phyloP scores from a whole-genome alignment of 768 basidiomycete genomes.

The Hericium alpestre region DNA sequence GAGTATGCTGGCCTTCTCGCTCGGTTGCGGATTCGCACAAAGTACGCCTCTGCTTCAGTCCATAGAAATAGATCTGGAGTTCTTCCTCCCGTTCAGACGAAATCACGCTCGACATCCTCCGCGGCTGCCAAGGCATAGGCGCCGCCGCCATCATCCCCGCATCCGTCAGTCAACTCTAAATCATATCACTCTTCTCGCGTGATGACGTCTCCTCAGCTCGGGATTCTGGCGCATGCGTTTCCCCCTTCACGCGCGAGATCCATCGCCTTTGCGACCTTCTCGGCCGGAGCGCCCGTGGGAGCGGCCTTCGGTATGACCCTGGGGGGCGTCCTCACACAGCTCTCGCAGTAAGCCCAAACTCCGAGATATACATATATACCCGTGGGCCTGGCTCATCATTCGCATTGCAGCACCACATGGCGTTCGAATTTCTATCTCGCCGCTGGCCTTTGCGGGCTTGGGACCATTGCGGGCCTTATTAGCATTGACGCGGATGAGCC shows the following conservation, averaged over 20 bases:
- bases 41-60: conserved; percentile 19
- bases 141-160: conserved; percentile 68
- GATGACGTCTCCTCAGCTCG: conserved; percentile 34
- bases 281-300: conserved; percentile 78
- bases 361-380: neutral
- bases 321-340: conserved; percentile 58
- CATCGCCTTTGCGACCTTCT: conserved; percentile 72
- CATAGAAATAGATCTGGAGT: neutral
- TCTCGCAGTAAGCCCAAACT: conserved; percentile 4
- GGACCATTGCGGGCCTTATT: conserved; percentile 40
- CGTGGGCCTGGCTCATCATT: neutral
- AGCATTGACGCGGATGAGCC: conserved; percentile 50
- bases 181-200: neutral
- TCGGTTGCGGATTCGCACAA: conserved; percentile 57
- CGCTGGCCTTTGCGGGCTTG: conserved; percentile 43
- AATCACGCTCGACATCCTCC: conserved; percentile 53
- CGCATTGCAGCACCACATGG: conserved; percentile 39
- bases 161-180: conserved; percentile 33
- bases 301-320: conserved; percentile 58
- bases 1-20: conserved; percentile 42
- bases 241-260: conserved; percentile 58
- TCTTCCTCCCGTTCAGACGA: conserved; percentile 29
- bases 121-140: conserved; percentile 76
- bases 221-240: conserved; percentile 75
- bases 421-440: conserved; percentile 54